phyloP scores from a whole-genome alignment of 176 grass and related monocot genomes.

The Aegilops umbellulata region DNA sequence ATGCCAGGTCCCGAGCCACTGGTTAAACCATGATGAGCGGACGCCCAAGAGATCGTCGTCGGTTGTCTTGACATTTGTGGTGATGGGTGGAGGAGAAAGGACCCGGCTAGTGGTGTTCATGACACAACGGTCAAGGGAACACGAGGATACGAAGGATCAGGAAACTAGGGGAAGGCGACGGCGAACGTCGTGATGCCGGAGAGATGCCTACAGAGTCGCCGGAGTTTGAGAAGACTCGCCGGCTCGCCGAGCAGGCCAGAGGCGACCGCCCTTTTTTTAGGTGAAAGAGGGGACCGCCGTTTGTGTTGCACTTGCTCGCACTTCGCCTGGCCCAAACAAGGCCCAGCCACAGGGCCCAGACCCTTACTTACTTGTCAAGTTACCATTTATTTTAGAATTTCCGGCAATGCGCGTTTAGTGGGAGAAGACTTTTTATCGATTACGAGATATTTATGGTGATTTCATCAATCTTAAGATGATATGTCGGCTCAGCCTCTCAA shows the following conservation, averaged over 20 bases:
- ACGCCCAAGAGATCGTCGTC: neutral
- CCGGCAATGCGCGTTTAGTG: no score
- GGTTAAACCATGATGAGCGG: neutral
- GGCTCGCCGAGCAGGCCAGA: neutral
- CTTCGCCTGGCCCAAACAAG: neutral
- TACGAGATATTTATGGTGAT: no score
- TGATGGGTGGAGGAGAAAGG: neutral
- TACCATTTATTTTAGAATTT: no score
- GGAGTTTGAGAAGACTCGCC: neutral
- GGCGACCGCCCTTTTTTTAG: no score
- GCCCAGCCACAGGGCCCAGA: no score
- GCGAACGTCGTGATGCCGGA: neutral
- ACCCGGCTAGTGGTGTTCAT: neutral
- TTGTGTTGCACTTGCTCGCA: no score
- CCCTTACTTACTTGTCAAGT: no score
- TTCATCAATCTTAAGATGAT: no score
- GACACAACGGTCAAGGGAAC: neutral
- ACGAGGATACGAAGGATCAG: no score
- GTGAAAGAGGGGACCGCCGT: no score
- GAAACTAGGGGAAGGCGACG: neutral
- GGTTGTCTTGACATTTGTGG: neutral
- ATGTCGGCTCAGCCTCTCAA: no score
- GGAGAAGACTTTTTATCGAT: no score
- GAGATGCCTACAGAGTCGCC: neutral
- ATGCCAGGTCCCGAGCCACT: neutral